phyloP scores from a whole-genome alignment of 192 early-diverging fungal genomes.

The Mortierella alpina region DNA sequence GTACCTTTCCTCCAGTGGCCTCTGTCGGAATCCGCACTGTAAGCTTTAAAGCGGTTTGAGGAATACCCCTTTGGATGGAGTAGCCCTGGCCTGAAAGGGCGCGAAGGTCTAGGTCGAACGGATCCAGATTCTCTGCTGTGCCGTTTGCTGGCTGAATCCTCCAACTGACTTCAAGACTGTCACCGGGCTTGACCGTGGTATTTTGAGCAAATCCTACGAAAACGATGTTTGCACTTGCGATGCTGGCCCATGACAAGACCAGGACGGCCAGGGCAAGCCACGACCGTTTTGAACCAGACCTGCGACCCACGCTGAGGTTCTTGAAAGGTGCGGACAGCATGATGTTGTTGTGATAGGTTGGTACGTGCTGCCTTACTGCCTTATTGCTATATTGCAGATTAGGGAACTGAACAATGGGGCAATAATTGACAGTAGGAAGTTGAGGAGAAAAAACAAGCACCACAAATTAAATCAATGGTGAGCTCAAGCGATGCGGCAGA shows the following conservation, averaged over 20 bases:
- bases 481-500: no score
- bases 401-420: neutral
- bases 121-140: neutral
- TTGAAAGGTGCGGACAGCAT: no score
- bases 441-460: neutral
- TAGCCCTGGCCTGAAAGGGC: conserved; percentile 24
- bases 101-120: conserved; percentile 13
- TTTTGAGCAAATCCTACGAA: conserved; percentile 1
- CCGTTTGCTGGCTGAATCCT: neutral
- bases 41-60: neutral
- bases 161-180: conserved; percentile 1
- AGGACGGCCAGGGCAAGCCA: neutral
- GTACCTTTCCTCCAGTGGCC: conserved; percentile 43
- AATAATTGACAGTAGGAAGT: neutral
- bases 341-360: no score
- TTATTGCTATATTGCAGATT: no score
- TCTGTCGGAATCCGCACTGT: conserved; percentile 4
- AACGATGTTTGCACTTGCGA: conserved; percentile 19
- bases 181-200: conserved; percentile 6
- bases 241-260: conserved; percentile 7
- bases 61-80: neutral
- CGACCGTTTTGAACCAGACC: neutral
- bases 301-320: no score
- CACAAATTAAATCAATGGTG: no score
- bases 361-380: no score